These are phyloP conservation scores for Diaporthe aspalathi DNA, from an alignment of 2,329 filamentous ascomycete genomes.

Conservation along the genomic window DNA sequence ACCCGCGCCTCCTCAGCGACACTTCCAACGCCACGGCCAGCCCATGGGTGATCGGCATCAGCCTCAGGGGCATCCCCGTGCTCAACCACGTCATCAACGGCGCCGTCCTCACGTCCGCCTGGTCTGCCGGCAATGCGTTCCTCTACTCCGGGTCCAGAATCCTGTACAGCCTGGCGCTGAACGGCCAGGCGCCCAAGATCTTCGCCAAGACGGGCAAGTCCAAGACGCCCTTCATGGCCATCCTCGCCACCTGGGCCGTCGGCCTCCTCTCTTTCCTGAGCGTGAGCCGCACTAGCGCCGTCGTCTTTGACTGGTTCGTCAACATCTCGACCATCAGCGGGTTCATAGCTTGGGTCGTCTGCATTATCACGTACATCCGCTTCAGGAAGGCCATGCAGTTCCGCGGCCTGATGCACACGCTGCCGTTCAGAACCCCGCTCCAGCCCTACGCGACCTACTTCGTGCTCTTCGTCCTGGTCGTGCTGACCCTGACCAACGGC, in stretches of 20 bases:
- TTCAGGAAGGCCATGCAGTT: constrained; percentile 67
- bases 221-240: constrained; percentile 69
- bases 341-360: constrained; percentile 70
- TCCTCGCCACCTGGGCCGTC: constrained; percentile 66
- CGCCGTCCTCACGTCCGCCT: constrained; percentile 74
- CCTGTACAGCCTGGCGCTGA: constrained; percentile 75
- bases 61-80: constrained; percentile 70
- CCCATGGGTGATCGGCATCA: constrained; percentile 76
- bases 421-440: constrained; percentile 64
- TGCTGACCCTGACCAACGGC: constrained; percentile 79
- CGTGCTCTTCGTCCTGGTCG: constrained; percentile 65
- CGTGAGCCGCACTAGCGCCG: constrained; percentile 69
- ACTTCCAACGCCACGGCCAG: constrained; percentile 70
- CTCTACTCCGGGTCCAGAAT: constrained; percentile 77
- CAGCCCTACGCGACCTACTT: constrained; percentile 75
- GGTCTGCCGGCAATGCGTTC: constrained; percentile 71
- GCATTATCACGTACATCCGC: constrained; percentile 69
- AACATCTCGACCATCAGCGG: constrained; percentile 75
- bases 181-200: constrained; percentile 72
- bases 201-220: constrained; percentile 70
- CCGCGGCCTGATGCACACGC: constrained; percentile 60
- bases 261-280: constrained; percentile 78
- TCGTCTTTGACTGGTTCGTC: constrained; percentile 78
- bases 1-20: constrained; percentile 65
- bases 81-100: constrained; percentile 77